Evolutionary conservation across 192 early-diverging fungal genomes (phyloP), one percentile per base, ranked within the genome.

Genomic region (Globomyces pollinis-pini): DNA sequence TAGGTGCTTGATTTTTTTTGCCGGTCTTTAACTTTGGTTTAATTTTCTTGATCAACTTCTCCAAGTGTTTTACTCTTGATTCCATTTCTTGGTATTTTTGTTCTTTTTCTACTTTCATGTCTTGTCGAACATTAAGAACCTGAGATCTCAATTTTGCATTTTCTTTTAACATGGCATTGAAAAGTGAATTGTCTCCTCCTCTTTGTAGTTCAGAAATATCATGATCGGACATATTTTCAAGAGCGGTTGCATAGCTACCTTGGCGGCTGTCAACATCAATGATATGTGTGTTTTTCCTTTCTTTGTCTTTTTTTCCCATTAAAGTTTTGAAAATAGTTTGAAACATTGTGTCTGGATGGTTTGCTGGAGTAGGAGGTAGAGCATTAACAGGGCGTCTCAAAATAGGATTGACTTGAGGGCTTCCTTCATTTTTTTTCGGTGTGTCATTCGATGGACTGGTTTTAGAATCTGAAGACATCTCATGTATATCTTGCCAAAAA

Each of bases 141-240:
- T 31, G 15, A 2, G 38, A 34, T 23, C 55, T 7, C 6, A 57
- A 21, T 30, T 39, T 39, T 13, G 55, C 24, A 24, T 57, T 57
- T 41, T 57, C 55, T 43, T 57, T 57, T 38, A 57, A 39, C 15
- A 57, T 57, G 1, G 55, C 55, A 29, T n/a, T 15, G 15, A 57
- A 24, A 34, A 28, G 8, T 21, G 12, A 3, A 30, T 51, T n/a
- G 21, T 47, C 31, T 33, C 31, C 50, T 4, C 31, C 31, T 5
- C 15, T 33, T 11, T 33, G 20, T 32, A 18, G 30, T 33, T 47
- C 44, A 9, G 44, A 26, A 24, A 47, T 47, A 26, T 47, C 44
- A 47, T 26, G 21, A 1, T 24, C 3, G 3, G 44, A 24, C 7
- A 5, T 47, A 47, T 47, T 47, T 51, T 51, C 50, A 21, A 26